phyloP scores from a whole-genome alignment of 179 eudicot species.

The Nepenthes alata region DNA sequence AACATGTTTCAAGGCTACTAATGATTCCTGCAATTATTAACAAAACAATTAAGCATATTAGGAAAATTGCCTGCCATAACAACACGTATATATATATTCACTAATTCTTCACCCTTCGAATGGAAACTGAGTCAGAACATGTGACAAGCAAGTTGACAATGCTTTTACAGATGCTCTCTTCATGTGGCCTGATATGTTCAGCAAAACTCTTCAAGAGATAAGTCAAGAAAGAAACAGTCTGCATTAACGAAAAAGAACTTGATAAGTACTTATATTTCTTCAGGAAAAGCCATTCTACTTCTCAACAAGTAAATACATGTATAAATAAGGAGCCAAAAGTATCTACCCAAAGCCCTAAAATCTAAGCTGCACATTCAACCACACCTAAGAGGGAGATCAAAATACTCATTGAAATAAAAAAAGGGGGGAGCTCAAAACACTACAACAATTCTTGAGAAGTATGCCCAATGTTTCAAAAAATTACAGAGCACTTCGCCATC shows the following conservation, averaged over 20 bases:
- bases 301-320: too few relatives aligned
- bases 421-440: too few relatives aligned
- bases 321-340: too few relatives aligned
- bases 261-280: background rate
- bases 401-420: too few relatives aligned
- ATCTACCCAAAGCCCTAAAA: too few relatives aligned
- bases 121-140: conserved; percentile 94
- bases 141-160: conserved; percentile 93
- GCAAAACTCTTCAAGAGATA: conserved; percentile 90
- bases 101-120: conserved; percentile 52
- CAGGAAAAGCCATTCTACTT: background rate
- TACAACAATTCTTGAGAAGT: too few relatives aligned
- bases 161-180: conserved; percentile 96
- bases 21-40: conserved; percentile 46
- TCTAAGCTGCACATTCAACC: too few relatives aligned
- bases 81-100: background rate
- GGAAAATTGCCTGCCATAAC: background rate
- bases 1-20: conserved; percentile 90
- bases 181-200: conserved; percentile 86
- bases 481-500: too few relatives aligned
- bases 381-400: too few relatives aligned
- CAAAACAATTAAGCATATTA: background rate
- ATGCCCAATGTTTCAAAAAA: too few relatives aligned
- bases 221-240: conserved; percentile 97
- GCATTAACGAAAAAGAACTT: conserved; percentile 21